These are phyloP conservation scores for Candida peoriensis DNA, from an alignment of 805 yeast genomes.

Conservation along the genomic window DNA sequence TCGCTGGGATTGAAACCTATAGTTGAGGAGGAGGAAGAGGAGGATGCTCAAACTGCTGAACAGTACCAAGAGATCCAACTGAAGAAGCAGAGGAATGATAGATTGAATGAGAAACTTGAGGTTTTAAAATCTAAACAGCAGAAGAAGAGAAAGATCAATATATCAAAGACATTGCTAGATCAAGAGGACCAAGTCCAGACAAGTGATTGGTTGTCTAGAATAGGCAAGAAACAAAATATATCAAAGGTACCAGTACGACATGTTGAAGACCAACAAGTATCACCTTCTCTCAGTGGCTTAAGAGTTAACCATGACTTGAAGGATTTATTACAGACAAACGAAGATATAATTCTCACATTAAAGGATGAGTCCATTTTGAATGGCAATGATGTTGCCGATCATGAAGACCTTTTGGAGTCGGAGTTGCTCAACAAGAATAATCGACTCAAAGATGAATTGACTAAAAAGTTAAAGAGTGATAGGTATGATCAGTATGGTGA, in stretches of 20 bases:
- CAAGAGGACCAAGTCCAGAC: conserved; percentile 8
- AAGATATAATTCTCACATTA: conserved; percentile 18
- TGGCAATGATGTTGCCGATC: conserved; percentile 18
- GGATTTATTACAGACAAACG: conserved; percentile 9
- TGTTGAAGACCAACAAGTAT: too few species aligned
- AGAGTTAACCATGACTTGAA: conserved; percentile 16
- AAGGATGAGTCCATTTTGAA: conserved; percentile 19
- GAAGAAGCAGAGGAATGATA: conserved; percentile 6
- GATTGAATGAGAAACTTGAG: conserved; percentile 12
- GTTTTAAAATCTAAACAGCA: conserved; percentile 8
- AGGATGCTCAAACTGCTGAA: conserved; percentile 9
- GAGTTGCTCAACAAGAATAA: conserved; percentile 13
- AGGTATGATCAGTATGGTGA: conserved; percentile 13
- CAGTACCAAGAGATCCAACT: conserved; percentile 6
- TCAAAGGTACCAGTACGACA: not conserved
- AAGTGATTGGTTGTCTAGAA: conserved; percentile 20
- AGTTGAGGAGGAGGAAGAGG: not conserved
- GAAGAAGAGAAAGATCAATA: conserved; percentile 11
- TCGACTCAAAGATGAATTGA: conserved; percentile 13
- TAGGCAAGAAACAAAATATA: conserved; percentile 2
- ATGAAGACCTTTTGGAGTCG: conserved; percentile 21
- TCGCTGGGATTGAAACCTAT: conserved; percentile 23
- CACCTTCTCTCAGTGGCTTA: conserved; percentile 11
- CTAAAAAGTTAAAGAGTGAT: conserved; percentile 8
- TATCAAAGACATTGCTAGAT: conserved; percentile 13